Base-by-base conservation (phyloP, 192 early-diverging fungal species). In the Gonapodya prolifera region DNA sequence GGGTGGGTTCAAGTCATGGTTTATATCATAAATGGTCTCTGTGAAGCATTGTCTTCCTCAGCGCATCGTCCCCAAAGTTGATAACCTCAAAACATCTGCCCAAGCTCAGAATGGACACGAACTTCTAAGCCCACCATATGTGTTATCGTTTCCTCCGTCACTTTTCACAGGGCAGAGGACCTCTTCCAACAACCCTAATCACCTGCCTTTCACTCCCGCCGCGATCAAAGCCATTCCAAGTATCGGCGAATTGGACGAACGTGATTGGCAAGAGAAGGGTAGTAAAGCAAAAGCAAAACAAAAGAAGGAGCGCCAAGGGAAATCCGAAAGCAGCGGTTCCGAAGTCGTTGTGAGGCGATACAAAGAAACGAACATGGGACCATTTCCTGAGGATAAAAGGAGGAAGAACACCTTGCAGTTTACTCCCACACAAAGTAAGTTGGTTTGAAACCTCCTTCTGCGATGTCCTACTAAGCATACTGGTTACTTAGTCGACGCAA, bases 331-430 rank as follows among this genome's bases (percentile, higher is more conserved):
- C 83, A 34, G 84, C 70, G 1, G 78, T 80, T 45, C 78, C 33
- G 32, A 77, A 70, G 76, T 94, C 2, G 33, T 85, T 29, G 92
- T 94, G 0, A 82, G 82, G 69, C 90, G 89, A 13, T 92, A 92
- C 76, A 87, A 83, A 61, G 79, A 84, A 0, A 83, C 83, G 2
- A 90, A 90, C 77, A 89, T 89, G 84, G 94, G 93, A 0, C 94
- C 94, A 1, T 92, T 92, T 70, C 89, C 89, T 30, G 86, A 92
- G 81, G 86, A 91, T 75, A 80, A 83, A n/a, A 90, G 85, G 61
- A 89, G 87, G 34, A 81, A 79, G 32, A 98, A 97, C 81, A 71
- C 82, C 1, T 83, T 99, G n/a, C 81, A 82, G 70, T 99, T 98
- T 80, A 99, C 97, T 1, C 86, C 92, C 0, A 84, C 88, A 23